Evolutionary conservation across 345 rosid species (phyloP).

Genomic region (Syzygium grande): DNA sequence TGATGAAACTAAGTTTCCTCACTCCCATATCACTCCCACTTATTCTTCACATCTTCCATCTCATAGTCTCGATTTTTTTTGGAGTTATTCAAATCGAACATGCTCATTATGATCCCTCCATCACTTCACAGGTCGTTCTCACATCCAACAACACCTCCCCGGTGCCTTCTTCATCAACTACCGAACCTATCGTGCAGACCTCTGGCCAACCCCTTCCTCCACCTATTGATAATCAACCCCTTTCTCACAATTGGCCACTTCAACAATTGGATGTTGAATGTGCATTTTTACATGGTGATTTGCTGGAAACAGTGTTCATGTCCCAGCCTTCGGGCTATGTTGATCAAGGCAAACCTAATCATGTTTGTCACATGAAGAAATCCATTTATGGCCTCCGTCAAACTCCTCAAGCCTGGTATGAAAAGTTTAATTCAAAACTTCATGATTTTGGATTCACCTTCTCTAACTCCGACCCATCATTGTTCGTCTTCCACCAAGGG

Average conservation of each 20-base stretch:
- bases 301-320: background rate
- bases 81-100: background rate
- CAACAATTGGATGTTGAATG: background rate
- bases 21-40: background rate
- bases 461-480: background rate
- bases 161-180: background rate
- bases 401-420: background rate
- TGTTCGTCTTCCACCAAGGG: background rate
- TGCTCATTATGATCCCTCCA: background rate
- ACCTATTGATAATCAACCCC: background rate
- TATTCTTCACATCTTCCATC: background rate
- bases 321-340: background rate
- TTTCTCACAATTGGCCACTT: background rate
- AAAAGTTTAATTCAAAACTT: background rate
- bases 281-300: background rate
- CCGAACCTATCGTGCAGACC: background rate
- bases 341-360: background rate
- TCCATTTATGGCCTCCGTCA: background rate
- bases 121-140: background rate
- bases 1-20: background rate
- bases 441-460: background rate
- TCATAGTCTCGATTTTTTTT: background rate
- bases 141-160: background rate
- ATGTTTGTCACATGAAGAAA: background rate
- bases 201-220: background rate